Base-by-base conservation (phyloP, 2,329 filamentous ascomycete species). In the Aspergillus cejpii region DNA sequence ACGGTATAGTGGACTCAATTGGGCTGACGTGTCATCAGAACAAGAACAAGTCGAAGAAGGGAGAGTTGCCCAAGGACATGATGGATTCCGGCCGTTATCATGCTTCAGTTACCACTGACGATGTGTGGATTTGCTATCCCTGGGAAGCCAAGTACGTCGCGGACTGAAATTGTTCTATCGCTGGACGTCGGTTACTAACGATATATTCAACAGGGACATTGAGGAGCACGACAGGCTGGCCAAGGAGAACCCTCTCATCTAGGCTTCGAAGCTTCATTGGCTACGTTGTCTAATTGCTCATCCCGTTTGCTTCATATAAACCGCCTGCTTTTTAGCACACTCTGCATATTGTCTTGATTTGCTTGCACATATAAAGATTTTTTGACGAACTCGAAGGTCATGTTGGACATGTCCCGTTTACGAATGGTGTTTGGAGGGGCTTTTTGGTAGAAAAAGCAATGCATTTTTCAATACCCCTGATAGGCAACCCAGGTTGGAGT, bases 111-210 rank as follows among this genome's bases (percentile, higher is more conserved):
- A 97, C 91, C 5, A 86, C 94, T 24, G 80, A 79, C n/a, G 91
- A 98, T 70, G 84, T 89, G 54, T 98, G 92, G 92, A 97, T 97
- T 66, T 94, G 88, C 77, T 98, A 98, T 72, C 92, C 92, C 12
- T 98, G 92, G 92, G 92, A 97, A 74, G 92, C 92, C 34, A 84
- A 72, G 76, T 80, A 72, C 44, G 76, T 72, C 23, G 15, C 33
- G n/a, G 37, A 8, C 7, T 36, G 11, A 28, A 23, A 19, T 4
- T 45, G n/a, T 15, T 33, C 37, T 23, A 27, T 20, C 3, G 14
- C 43, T 41, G 20, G n/a, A 26, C 43, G 14, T 31, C 6, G 33
- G 31, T 26, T 28, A 10, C 47, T 62, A 50, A 67, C 62, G 40
- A 55, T 39, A 38, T n/a, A 3, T 15, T 19, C 4, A 14, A 48